Evolutionary conservation across 805 yeast species (phyloP).

Genomic region (Candida vartiovaarae): DNA sequence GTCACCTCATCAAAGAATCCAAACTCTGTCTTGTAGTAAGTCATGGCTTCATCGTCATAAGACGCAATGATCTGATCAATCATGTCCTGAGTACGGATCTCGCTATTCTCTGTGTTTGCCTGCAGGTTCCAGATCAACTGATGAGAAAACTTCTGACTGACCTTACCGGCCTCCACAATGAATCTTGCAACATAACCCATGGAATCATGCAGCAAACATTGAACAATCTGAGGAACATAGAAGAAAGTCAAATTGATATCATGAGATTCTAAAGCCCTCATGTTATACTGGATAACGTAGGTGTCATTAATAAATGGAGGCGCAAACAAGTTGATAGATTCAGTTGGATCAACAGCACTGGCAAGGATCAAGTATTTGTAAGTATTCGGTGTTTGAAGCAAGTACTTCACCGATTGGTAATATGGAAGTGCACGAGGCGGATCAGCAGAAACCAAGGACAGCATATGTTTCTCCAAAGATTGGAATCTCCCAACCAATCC

Average conservation of each 20-base stretch:
- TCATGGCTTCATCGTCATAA: constrained; percentile 53
- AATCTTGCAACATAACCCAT: constrained; percentile 83
- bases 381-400: constrained; percentile 25
- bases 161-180: constrained; percentile 86
- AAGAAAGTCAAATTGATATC: constrained; percentile 87
- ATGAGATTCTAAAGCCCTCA: constrained; percentile 82
- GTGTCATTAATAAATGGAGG: constrained; percentile 66
- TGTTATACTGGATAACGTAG: constrained; percentile 72
- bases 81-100: constrained; percentile 74
- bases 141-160: constrained; percentile 88
- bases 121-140: constrained; percentile 97
- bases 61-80: constrained; percentile 54
- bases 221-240: constrained; percentile 97
- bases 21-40: constrained; percentile 77
- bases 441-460: constrained; percentile 38
- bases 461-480: constrained; percentile 29
- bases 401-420: constrained; percentile 54
- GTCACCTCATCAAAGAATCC: constrained; percentile 88
- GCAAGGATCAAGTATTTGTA: constrained; percentile 18
- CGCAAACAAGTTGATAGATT: constrained; percentile 74
- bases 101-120: constrained; percentile 89
- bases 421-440: constrained; percentile 55
- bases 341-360: constrained; percentile 68
- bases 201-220: constrained; percentile 74
- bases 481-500: constrained; percentile 58